A percentile compares a stretch with the other conserved stretches of the same genome.
phyloP scores from a whole-genome alignment of 495 filamentous ascomycete genomes.

The Penicillium robsamsonii region DNA sequence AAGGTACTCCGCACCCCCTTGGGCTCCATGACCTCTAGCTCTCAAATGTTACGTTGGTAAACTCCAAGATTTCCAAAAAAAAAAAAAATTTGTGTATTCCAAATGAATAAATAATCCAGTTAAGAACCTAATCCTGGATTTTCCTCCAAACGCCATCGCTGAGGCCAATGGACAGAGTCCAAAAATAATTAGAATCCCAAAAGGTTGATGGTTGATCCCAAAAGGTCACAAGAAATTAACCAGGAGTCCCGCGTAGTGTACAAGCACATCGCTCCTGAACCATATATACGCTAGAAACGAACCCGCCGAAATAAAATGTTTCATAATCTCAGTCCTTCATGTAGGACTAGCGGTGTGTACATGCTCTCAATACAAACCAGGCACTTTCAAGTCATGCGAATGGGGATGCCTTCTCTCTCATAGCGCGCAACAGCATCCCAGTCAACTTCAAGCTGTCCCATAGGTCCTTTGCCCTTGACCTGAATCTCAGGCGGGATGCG shows the following conservation, averaged over 20 bases:
- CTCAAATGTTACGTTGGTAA: not conserved
- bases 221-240: constrained; percentile 8
- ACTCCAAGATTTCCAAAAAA: not conserved
- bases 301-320: constrained; percentile 11
- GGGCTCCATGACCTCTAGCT: not conserved
- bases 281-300: constrained; percentile 26
- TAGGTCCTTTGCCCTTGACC: constrained; percentile 6
- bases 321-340: constrained; percentile 22
- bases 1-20: not conserved
- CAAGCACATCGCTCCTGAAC: constrained; percentile 25
- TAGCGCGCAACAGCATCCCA: constrained; percentile 11
- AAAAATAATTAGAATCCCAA: constrained; percentile 9
- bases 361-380: constrained; percentile 3
- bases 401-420: constrained; percentile 4
- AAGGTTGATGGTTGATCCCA: not conserved
- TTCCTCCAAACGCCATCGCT: constrained; percentile 40
- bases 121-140: constrained; percentile 8
- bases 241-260: constrained; percentile 26
- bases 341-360: constrained; percentile 18
- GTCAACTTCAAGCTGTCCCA: constrained; percentile 7
- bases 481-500: constrained; percentile 18
- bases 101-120: not conserved
- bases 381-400: constrained; percentile 4
- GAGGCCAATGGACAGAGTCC: constrained; percentile 24
- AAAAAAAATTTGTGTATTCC: not conserved